Percentiles rank a stretch among this genome's conserved stretches.
Evolutionary conservation across 73 alveolate genomes (phyloP).

Genomic region (Effrenium voratum): DNA sequence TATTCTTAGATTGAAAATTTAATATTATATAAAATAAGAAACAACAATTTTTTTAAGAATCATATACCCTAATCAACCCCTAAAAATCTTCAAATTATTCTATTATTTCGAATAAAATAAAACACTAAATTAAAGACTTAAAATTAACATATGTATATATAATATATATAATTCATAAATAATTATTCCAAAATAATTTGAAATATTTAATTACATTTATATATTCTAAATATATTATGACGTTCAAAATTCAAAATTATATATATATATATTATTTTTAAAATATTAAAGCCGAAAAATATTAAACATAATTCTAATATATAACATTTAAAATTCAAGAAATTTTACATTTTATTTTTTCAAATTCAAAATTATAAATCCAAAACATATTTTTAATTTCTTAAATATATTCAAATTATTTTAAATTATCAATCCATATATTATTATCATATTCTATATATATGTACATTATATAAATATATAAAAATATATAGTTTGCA

Average conservation of each 20-base stretch:
- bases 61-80: neutral
- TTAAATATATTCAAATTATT: too few species aligned
- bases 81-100: too few species aligned
- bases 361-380: neutral
- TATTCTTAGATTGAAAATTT: neutral
- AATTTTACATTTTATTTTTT: neutral
- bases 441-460: neutral
- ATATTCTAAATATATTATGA: too few species aligned
- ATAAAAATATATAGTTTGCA: neutral
- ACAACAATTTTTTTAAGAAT: neutral
- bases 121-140: neutral
- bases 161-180: too few species aligned
- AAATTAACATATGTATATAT: too few species aligned
- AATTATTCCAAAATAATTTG: too few species aligned
- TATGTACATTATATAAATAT: neutral
- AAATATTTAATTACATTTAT: neutral
- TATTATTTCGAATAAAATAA: too few species aligned
- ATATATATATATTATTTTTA: neutral
- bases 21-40: too few species aligned
- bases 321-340: neutral
- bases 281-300: neutral
- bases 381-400: neutral
- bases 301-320: neutral
- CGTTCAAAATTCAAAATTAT: too few species aligned
- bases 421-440: neutral